phyloP scores from a whole-genome alignment of 352 stramenopile genomes.

The Phytophthora syringae region DNA sequence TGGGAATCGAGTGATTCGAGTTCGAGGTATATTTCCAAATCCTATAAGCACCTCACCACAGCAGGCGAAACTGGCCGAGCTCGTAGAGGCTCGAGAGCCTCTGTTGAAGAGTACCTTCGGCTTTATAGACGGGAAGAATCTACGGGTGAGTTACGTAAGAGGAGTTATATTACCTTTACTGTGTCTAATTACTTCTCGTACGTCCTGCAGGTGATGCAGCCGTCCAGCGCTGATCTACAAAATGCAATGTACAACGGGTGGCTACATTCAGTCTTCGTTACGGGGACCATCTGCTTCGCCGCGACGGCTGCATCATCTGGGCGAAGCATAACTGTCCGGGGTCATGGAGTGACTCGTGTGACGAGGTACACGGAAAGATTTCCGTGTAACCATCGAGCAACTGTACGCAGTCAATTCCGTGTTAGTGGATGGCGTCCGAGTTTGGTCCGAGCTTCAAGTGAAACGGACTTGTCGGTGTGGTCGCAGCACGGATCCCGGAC shows the following conservation, averaged over 20 bases:
- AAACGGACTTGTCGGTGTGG: too few relatives aligned
- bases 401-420: too few relatives aligned
- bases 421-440: too few relatives aligned
- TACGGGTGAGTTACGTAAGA: background rate
- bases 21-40: too few relatives aligned
- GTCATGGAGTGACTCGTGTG: background rate
- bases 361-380: too few relatives aligned
- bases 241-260: background rate
- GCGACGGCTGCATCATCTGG: slow-evolving; percentile 8
- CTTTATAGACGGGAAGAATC: background rate
- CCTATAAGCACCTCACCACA: too few relatives aligned
- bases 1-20: too few relatives aligned
- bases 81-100: background rate
- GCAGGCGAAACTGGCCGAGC: background rate
- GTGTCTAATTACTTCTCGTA: background rate
- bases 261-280: slow-evolving; percentile 5
- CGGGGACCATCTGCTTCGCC: slow-evolving; percentile 16
- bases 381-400: too few relatives aligned
- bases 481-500: too few relatives aligned
- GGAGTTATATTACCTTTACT: too few relatives aligned
- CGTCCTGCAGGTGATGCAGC: background rate
- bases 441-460: too few relatives aligned
- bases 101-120: background rate
- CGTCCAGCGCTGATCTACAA: background rate
- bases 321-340: slow-evolving; percentile 22